phyloP scores from a whole-genome alignment of 805 yeast species.

The Yamadazyma tumulicola region DNA sequence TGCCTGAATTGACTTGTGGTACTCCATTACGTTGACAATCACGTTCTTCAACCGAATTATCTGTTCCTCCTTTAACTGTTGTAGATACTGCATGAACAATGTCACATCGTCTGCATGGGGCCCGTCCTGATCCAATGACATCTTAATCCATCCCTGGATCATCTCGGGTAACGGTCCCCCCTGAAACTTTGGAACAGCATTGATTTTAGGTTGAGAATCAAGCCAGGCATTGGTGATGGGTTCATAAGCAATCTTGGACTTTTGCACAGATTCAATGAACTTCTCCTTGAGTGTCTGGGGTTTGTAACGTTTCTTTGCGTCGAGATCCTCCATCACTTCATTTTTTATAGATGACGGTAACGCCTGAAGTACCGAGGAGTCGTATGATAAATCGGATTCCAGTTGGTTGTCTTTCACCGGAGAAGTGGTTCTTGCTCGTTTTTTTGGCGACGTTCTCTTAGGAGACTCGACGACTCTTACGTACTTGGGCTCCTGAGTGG shows the following conservation, averaged over 20 bases:
- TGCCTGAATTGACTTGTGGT: too few species aligned
- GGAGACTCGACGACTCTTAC: slow-evolving; percentile 32
- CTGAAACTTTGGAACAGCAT: slow-evolving; percentile 15
- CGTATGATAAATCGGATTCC: slow-evolving; percentile 26
- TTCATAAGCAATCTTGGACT: slow-evolving; percentile 11
- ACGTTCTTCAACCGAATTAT: too few species aligned
- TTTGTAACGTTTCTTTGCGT: slow-evolving; percentile 24
- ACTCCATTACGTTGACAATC: too few species aligned
- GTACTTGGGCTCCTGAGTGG: slow-evolving; percentile 25
- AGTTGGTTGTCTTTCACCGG: slow-evolving; percentile 5
- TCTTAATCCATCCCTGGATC: slow-evolving; percentile 24
- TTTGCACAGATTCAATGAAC: slow-evolving; percentile 15
- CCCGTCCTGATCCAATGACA: slow-evolving; percentile 27
- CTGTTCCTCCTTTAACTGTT: too few species aligned
- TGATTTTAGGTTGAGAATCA: slow-evolving; percentile 13
- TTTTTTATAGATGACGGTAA: slow-evolving; percentile 35
- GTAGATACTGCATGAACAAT: slow-evolving; percentile 20
- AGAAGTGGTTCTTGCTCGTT: slow-evolving; percentile 9
- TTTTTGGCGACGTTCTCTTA: too few species aligned
- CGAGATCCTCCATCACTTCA: slow-evolving; percentile 35
- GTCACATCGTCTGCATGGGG: slow-evolving; percentile 33
- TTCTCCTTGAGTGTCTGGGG: slow-evolving; percentile 26
- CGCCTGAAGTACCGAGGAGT: slow-evolving; percentile 33
- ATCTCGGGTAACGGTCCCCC: slow-evolving; percentile 12
- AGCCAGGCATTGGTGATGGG: slow-evolving; percentile 20